A percentile compares a stretch with the other conserved stretches of the same genome.
phyloP scores from a whole-genome alignment of 2,329 filamentous ascomycete species.

The Hymenoscyphus linearis region DNA sequence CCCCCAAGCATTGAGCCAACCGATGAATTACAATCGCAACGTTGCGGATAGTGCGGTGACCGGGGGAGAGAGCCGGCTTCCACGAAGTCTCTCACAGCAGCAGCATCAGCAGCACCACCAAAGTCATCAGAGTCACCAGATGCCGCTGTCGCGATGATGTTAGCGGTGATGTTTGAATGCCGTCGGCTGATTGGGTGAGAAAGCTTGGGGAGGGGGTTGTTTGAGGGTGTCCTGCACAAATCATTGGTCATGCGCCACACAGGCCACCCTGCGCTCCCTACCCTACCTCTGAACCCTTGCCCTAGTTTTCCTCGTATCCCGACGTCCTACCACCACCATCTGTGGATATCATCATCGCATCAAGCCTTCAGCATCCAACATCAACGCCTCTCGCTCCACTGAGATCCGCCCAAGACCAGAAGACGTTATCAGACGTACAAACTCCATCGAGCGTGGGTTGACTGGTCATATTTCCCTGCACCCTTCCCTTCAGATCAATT shows the following conservation, averaged over 20 bases:
- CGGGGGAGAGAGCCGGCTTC: conserved; percentile 22
- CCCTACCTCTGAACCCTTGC: too few species aligned
- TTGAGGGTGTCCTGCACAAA: conserved; percentile 27
- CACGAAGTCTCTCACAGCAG: conserved; percentile 21
- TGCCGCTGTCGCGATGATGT: conserved; percentile 24
- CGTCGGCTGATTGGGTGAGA: conserved; percentile 19
- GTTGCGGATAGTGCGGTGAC: conserved; percentile 22
- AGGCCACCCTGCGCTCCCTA: conserved; percentile 16
- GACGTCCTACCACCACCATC: conserved; percentile 11
- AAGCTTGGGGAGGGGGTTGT: neutral
- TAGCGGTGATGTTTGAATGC: conserved; percentile 21
- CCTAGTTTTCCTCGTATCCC: conserved; percentile 17
- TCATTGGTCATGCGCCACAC: conserved; percentile 29
- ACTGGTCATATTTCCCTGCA: conserved; percentile 1
- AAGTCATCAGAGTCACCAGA: conserved; percentile 32
- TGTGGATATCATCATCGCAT: neutral
- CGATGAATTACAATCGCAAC: conserved; percentile 23
- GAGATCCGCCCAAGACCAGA: neutral
- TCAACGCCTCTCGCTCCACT: too few species aligned
- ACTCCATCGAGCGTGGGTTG: neutral
- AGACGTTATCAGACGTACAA: conserved; percentile 7
- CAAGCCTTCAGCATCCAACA: neutral
- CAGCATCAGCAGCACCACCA: conserved; percentile 16
- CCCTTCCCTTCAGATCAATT: neutral
- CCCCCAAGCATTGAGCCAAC: conserved; percentile 12